Base-by-base conservation (phyloP, 1,284 basidiomycete species). In the Quambalaria eucalypti region DNA sequence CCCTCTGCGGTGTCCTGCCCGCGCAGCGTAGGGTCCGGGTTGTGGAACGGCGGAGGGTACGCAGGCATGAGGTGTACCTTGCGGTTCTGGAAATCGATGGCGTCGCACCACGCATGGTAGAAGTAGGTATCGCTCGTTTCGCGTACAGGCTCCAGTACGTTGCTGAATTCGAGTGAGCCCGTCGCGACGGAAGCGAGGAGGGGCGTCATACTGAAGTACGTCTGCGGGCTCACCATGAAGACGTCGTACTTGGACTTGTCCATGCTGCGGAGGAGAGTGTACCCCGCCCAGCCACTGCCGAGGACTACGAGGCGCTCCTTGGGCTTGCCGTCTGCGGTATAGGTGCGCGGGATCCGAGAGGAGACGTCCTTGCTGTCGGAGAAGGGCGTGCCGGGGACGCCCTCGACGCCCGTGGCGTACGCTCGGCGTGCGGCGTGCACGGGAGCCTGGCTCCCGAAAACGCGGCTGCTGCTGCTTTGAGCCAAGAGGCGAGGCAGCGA, bases 61-160 rank as follows among this genome's bases (percentile, higher is more conserved):
- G 57, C 51, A 9, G 54, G 51, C 10, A 59, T 61, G 10, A 66
- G 42, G 26, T 55, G 50, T 50, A 57, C 51, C 0, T 16, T 44
- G 2, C 44, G 29, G 0, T 26, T 16, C 1, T n/a, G 10, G 10
- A 68, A 31, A 29, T 66, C 60, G 28, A 69, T 53, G 1, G 50
- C 39, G 25, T 69, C 68, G 21, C 59, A 61, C 77, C 79, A 79
- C 2, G 78, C 79, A 62, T 80, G 78, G 30, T 68, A 69, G 48
- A 69, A 76, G 14, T 60, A 65, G 46, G 74, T 64, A 21, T 61
- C 54, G 59, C 62, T 59, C 62, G 66, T 31, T 68, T 60, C 50
- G 65, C 83, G 73, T 44, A 90, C 87, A 0, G 88, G 84, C 76
- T 92, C 88, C 89, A 57, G 9, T 23, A 31, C 28, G 36, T 26